These are phyloP conservation scores for Dipodascopsis tothii DNA, from an alignment of 805 yeast species.

Conservation along the genomic window DNA sequence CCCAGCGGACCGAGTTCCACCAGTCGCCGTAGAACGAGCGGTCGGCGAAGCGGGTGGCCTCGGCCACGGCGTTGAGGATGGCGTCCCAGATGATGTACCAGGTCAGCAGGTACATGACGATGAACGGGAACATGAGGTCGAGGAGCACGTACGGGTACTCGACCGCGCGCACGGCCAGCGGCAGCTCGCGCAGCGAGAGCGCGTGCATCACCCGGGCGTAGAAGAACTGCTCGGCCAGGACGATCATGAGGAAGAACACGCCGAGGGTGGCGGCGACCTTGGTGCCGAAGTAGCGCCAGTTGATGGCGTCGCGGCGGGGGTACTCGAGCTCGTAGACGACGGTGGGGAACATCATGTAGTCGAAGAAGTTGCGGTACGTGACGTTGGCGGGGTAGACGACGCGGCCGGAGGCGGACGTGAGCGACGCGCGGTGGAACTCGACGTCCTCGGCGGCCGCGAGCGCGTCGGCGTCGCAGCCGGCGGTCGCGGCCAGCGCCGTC, in stretches of 20 bases:
- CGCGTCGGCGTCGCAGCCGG: slow-evolving; percentile 10
- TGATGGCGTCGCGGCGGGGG: slow-evolving; percentile 64
- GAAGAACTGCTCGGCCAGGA: slow-evolving; percentile 65
- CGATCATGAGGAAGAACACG: slow-evolving; percentile 71
- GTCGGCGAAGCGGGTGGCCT: slow-evolving; percentile 77
- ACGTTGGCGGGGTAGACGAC: slow-evolving; percentile 66
- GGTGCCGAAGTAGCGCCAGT: slow-evolving; percentile 60
- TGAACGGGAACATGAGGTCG: slow-evolving; percentile 74
- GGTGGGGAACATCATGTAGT: slow-evolving; percentile 82
- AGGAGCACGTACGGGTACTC: slow-evolving; percentile 53
- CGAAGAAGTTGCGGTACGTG: slow-evolving; percentile 55
- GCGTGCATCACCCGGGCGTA: slow-evolving; percentile 67
- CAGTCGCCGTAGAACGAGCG: slow-evolving; percentile 91
- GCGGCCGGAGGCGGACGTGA: slow-evolving; percentile 29
- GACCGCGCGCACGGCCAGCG: slow-evolving; percentile 37
- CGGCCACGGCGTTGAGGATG: slow-evolving; percentile 83
- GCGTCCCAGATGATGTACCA: slow-evolving; percentile 95
- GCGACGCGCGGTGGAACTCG: slow-evolving; percentile 65
- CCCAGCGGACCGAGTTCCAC: slow-evolving; percentile 97
- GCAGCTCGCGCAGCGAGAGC: slow-evolving; percentile 42
- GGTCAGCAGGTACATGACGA: slow-evolving; percentile 63
- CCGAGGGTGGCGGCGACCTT: slow-evolving; percentile 82
- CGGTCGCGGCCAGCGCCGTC: slow-evolving; percentile 33
- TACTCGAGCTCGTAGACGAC: slow-evolving; percentile 69
- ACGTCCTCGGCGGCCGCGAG: slow-evolving; percentile 40